Evolutionary conservation across 177 flowering plant species (phyloP).

Genomic region (Telopea speciosissima): DNA sequence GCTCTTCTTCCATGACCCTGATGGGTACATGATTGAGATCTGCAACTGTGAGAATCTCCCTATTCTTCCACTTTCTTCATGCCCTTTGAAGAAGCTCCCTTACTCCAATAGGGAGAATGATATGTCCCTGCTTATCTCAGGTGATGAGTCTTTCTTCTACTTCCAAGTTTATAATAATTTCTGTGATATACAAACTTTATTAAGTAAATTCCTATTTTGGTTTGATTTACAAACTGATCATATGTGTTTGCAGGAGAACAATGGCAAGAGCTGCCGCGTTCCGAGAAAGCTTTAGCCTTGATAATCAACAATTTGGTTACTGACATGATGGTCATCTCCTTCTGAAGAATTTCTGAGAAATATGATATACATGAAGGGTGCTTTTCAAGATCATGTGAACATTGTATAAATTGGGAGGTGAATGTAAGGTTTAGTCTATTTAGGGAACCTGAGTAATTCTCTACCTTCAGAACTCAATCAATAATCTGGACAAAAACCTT

Average conservation of each 20-base stretch:
- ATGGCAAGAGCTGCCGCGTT: conserved; percentile 2
- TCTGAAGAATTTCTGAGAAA: conserved; percentile 11
- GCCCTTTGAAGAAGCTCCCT: background rate
- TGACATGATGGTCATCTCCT: conserved; percentile 27
- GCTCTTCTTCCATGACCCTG: conserved; percentile 43
- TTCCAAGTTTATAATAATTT: no score
- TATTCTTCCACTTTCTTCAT: conserved; percentile 14
- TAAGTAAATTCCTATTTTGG: no score
- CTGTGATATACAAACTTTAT: no score
- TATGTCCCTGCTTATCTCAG: background rate
- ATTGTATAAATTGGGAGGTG: no score
- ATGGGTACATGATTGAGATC: conserved; percentile 41
- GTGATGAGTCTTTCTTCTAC: background rate
- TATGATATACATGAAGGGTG: background rate
- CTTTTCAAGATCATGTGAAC: no score
- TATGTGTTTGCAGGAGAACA: conserved; percentile 12
- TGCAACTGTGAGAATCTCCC: conserved; percentile 41
- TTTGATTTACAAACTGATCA: background rate
- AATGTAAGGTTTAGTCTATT: no score
- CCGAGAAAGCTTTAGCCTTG: conserved; percentile 21
- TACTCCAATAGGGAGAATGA: background rate
- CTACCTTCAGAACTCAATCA: no score
- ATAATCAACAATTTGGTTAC: conserved; percentile 30
- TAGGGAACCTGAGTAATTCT: no score
- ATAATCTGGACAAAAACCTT: no score